Evolutionary conservation across 2,329 filamentous ascomycete genomes (phyloP).

Genomic region (Raffaelea arxii): DNA sequence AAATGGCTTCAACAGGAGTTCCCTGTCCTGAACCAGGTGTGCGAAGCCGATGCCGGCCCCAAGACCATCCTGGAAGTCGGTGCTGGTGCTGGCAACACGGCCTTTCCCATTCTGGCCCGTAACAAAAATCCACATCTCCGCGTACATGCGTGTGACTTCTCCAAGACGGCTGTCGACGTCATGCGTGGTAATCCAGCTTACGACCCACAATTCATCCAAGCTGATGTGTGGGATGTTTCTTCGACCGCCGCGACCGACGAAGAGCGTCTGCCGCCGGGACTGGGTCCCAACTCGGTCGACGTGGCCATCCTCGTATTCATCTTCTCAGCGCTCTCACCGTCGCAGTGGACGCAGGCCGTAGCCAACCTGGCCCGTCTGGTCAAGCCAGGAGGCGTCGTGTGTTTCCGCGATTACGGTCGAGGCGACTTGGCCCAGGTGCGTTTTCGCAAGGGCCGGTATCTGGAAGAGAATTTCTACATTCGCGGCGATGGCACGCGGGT

Average conservation of each 20-base stretch:
- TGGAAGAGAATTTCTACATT: conserved; percentile 97
- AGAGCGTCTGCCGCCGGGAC: conserved; percentile 62
- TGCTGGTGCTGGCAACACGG: conserved; percentile 91
- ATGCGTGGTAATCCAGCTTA: conserved; percentile 77
- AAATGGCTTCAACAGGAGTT: conserved; percentile 98
- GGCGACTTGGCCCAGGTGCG: conserved; percentile 93
- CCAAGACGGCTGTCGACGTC: conserved; percentile 86
- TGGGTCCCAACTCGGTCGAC: conserved; percentile 74
- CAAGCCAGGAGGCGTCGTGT: conserved; percentile 84
- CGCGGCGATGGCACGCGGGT: conserved; percentile 91
- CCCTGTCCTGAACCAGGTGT: conserved; percentile 71
- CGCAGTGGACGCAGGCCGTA: conserved; percentile 76
- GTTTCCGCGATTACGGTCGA: conserved; percentile 94
- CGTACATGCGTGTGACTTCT: conserved; percentile 93
- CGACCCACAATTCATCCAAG: conserved; percentile 57
- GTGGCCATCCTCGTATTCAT: conserved; percentile 94
- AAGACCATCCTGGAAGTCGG: conserved; percentile 79
- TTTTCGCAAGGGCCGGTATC: conserved; percentile 89
- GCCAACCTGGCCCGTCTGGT: conserved; percentile 72
- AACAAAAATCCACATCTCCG: conserved; percentile 76
- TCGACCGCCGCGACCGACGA: conserved; percentile 39
- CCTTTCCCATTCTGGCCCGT: conserved; percentile 77
- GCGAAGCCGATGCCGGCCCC: conserved; percentile 56
- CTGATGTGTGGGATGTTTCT: conserved; percentile 91
- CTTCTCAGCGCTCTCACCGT: conserved; percentile 81